Base-by-base conservation (phyloP, 2,329 filamentous ascomycete species). In the Fusarium bulbicola region DNA sequence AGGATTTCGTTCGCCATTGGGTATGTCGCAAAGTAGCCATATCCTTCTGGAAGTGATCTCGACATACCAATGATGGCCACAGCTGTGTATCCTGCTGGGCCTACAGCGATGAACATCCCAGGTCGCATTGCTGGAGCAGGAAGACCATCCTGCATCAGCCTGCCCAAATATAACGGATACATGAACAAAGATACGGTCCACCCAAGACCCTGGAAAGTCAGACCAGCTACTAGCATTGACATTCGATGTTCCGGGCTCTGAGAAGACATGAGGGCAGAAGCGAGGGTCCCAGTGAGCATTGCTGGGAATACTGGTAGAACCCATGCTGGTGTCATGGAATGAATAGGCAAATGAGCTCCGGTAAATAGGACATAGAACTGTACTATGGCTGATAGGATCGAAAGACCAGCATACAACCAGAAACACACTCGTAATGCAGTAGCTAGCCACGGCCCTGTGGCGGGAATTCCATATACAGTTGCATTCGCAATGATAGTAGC, bases 401-500 rank as follows among this genome's bases (percentile, higher is more conserved):
- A 75, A 6, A 74, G 28, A 18, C 79, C 85, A 40, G 85, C 85
- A 68, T 89, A 88, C 7, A 86, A 65, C 87, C 87, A 89, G 73
- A 86, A 89, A 32, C 88, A 70, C 2, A 86, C 80, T 13, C 81
- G 72, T 81, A 89, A 84, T 1, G 83, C 82, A 24, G 78, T 77
- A 15, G 83, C 74, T 10, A 88, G 80, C 87, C 87, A 92, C 5
- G 78, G 74, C 1, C 85, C 89, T 12, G 83, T 81, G 37, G 85
- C 81, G 36, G 81, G 79, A 3, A 84, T 80, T 1, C 90, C 91
- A 78, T 92, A 92, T 69, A 91, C 87, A 13, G 88, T 88, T 45
- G 91, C 85, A 74, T 91, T 92, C 74, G 91, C 89, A 72, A 92
- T 84, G 24, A 92, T 82, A 47, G 91, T 92, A 5, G 90, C 90